A percentile compares a stretch with the other conserved stretches of the same genome.
These are phyloP conservation scores for Monoraphidium neglectum DNA, from an alignment of 139 green algal species.

Conservation along the genomic window DNA sequence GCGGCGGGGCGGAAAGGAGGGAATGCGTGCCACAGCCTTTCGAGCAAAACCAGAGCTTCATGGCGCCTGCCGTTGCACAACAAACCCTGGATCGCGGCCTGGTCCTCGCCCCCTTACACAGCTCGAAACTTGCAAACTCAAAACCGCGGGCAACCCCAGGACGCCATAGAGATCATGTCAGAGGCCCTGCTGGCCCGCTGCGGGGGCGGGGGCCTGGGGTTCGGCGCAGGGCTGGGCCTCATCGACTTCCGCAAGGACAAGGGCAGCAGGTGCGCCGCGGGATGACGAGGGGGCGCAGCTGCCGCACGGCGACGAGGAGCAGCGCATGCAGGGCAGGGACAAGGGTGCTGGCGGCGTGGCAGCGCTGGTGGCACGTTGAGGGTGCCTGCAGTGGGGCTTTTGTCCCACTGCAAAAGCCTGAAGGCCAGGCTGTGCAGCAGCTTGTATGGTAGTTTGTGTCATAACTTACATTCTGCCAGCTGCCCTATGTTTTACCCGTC, in stretches of 20 bases:
- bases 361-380: no score
- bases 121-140: neutral
- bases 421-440: no score
- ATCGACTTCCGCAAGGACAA: slow-evolving; percentile 52
- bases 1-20: neutral
- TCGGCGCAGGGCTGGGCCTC: slow-evolving; percentile 14
- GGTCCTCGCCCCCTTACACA: neutral
- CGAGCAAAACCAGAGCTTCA: neutral
- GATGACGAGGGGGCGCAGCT: no score
- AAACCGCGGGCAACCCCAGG: slow-evolving; percentile 27
- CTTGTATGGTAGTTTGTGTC: no score
- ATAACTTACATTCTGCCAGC: no score
- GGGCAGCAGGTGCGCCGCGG: neutral
- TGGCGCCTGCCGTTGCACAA: neutral
- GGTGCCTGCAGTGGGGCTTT: no score
- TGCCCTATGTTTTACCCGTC: no score
- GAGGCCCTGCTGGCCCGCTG: slow-evolving; percentile 62
- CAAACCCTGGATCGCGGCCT: neutral
- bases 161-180: slow-evolving; percentile 80
- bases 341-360: no score
- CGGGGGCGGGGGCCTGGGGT: slow-evolving; percentile 16
- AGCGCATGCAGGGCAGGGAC: no score
- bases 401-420: no score
- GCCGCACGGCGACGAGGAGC: no score
- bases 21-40: neutral